A percentile compares a stretch with the other conserved stretches of the same genome.
These are phyloP conservation scores for Staphylotrichum longicolle DNA, from an alignment of 495 filamentous ascomycete genomes.

Conservation along the genomic window DNA sequence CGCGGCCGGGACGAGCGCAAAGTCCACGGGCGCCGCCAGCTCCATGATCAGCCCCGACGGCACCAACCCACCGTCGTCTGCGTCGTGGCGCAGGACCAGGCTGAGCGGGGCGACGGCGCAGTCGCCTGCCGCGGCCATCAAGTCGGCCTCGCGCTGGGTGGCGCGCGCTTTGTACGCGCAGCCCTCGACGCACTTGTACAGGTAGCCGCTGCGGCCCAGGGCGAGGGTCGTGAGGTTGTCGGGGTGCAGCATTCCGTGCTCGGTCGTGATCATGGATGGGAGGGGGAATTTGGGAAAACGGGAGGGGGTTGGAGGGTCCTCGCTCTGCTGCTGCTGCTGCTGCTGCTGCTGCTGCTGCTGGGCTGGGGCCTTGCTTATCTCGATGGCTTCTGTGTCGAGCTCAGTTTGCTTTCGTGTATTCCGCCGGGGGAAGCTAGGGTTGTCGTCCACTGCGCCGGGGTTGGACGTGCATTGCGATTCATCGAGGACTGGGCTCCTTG, in stretches of 20 bases:
- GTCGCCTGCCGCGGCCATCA: neutral
- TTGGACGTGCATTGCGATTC: too few relatives aligned
- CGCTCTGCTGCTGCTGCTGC: too few relatives aligned
- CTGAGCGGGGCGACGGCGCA: neutral
- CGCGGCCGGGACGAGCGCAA: neutral
- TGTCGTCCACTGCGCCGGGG: too few relatives aligned
- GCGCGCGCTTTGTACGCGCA: neutral
- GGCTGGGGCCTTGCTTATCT: too few relatives aligned
- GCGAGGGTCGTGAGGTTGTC: neutral
- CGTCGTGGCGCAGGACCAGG: neutral
- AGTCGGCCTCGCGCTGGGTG: conserved; percentile 1
- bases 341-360: too few relatives aligned
- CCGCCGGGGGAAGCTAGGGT: too few relatives aligned
- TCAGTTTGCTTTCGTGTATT: too few relatives aligned
- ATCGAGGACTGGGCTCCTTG: too few relatives aligned
- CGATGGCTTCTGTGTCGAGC: too few relatives aligned
- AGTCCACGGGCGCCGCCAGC: conserved; percentile 1
- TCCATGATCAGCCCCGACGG: conserved; percentile 1
- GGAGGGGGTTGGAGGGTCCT: too few relatives aligned
- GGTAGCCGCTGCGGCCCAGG: neutral
- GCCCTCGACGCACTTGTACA: neutral
- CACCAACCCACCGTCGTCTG: neutral
- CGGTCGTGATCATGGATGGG: neutral
- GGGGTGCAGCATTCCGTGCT: neutral
- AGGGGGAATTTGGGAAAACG: too few relatives aligned